Conservation (phyloP, 306 rosid species). For the Lupinus albus region DNA sequence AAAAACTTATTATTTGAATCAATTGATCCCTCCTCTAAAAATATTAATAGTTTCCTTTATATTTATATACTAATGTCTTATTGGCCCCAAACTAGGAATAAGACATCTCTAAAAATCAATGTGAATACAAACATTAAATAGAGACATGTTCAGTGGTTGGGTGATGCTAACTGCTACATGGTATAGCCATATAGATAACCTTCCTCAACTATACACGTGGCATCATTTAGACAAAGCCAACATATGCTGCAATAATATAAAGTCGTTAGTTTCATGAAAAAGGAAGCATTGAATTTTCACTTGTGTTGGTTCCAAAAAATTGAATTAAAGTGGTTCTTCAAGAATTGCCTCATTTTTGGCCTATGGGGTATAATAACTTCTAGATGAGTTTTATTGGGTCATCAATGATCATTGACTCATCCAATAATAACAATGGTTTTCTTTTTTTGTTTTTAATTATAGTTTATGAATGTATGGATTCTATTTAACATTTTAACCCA, state of each 20-base stretch:
- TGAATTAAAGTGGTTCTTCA: background rate
- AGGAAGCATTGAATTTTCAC: background rate
- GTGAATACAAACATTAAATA: background rate
- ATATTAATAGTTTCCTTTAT: too few species aligned
- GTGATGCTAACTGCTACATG: background rate
- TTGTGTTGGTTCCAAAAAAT: background rate
- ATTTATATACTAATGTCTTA: too few species aligned
- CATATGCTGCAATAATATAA: background rate
- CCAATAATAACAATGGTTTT: background rate
- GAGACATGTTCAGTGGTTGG: background rate
- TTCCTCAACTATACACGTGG: slow-evolving; percentile 1
- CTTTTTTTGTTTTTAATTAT: too few species aligned
- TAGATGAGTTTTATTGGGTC: background rate
- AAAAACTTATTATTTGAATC: too few species aligned
- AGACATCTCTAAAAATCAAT: too few species aligned
- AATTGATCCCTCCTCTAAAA: too few species aligned
- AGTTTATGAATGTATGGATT: too few species aligned
- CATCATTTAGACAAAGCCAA: slow-evolving; percentile 20
- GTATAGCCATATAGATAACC: slow-evolving; percentile 6
- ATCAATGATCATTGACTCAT: background rate
- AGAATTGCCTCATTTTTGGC: background rate
- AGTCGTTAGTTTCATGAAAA: too few species aligned
- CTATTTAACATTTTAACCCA: too few species aligned
- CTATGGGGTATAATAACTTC: background rate
- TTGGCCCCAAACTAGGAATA: too few species aligned